Evolutionary conservation across 768 basidiomycete species (phyloP), one percentile per base, ranked within the genome.

Genomic region (Obba rivulosa): DNA sequence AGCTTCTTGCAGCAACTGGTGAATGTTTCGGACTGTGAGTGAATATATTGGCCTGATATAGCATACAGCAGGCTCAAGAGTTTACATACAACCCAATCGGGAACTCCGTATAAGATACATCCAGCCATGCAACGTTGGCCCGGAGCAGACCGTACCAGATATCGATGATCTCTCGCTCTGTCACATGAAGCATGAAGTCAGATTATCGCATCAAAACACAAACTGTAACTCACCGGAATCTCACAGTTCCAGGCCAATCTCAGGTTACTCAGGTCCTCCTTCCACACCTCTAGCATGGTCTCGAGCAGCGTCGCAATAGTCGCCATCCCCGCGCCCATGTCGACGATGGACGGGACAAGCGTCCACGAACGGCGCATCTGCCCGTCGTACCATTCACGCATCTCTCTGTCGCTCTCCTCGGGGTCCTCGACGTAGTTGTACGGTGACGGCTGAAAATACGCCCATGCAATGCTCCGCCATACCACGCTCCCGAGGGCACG

Each of bases 391-490:
- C 28, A 10, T 23, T 3, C 21, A 7, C 31, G 24, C 46, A 23
- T 54, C 50, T 48, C 55, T 40, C 62, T 60, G 18, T 56, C 57
- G 13, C 46, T 62, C 55, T 57, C 64, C 16, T 61, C 61, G 5
- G 57, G 62, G 34, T 67, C 65, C 25, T 57, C 48, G 11, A 49
- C 46, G 18, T 56, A 39, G n/a, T 52, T 57, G 13, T 56, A 57
- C 24, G 61, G 63, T 5, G 75, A 71, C 1, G 82, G 79, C 46
- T 76, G 80, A 61, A 84, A 73, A 60, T 80, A 88, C 10, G 70
- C 74, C 86, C 85, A 89, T 5, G 73, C 64, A 28, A 83, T 57
- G 35, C 74, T 69, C 4, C 86, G 77, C 88, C 87, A 92, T 17
- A 79, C 68, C 3, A 84, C 57, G 46, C 78, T 77, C 3, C 74